Percentiles rank a stretch among this genome's conserved stretches.
These are phyloP conservation scores for Sporothrix phasma DNA, from an alignment of 2,329 filamentous ascomycete species.

Conservation along the genomic window DNA sequence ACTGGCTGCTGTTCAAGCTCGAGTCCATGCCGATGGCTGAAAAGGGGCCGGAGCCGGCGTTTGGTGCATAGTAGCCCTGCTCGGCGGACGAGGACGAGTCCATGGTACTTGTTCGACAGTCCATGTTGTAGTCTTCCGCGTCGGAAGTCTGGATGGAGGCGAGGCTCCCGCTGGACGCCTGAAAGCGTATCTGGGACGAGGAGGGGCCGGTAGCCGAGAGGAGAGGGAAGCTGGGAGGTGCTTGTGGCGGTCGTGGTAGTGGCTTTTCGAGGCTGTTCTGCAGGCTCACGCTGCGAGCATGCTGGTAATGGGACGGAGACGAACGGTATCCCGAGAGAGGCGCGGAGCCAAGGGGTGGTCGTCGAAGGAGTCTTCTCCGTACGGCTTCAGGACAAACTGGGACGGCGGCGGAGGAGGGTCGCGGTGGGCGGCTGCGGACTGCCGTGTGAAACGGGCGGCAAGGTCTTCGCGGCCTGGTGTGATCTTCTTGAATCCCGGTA, in stretches of 20 bases:
- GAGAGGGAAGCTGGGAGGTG: conserved; percentile 17
- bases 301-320: conserved; percentile 27
- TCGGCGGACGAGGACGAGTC: conserved; percentile 33
- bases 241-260: conserved; percentile 41
- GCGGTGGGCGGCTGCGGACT: conserved; percentile 30
- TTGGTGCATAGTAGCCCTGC: conserved; percentile 21
- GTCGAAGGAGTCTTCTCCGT: conserved; percentile 11
- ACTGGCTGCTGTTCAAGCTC: conserved; percentile 38
- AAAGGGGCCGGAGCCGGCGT: neutral
- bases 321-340: conserved; percentile 20
- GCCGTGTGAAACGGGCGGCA: conserved; percentile 33
- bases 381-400: conserved; percentile 28
- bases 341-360: conserved; percentile 24
- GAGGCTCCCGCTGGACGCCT: conserved; percentile 22
- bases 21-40: conserved; percentile 25
- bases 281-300: conserved; percentile 45
- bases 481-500: conserved; percentile 42
- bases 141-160: conserved; percentile 27
- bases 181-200: conserved; percentile 17
- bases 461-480: conserved; percentile 35
- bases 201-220: conserved; percentile 28
- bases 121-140: conserved; percentile 24
- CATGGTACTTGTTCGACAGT: conserved; percentile 26
- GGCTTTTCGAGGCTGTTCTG: conserved; percentile 50
- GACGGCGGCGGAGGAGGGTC: conserved; percentile 15